Evolutionary conservation across 768 basidiomycete species (phyloP).

Genomic region (Phlegmacium glaucopus): DNA sequence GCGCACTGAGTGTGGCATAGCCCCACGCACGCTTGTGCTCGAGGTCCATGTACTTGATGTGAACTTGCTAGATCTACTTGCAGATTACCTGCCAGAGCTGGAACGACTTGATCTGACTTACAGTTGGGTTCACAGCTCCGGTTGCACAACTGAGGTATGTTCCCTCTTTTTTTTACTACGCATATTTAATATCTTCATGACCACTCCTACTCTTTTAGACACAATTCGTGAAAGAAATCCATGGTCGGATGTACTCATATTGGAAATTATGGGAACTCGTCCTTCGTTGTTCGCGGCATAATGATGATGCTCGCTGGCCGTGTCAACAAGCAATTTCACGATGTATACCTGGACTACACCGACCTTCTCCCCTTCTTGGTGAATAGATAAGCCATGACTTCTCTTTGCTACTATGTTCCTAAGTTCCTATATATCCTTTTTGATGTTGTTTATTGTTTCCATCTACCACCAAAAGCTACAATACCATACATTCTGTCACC

Average conservation of each 20-base stretch:
- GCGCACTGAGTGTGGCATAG: not conserved
- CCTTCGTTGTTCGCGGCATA: constrained; percentile 3
- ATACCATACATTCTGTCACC: too few relatives aligned
- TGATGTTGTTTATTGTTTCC: too few relatives aligned
- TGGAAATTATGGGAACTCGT: constrained; percentile 12
- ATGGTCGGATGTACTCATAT: not conserved
- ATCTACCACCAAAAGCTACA: too few relatives aligned
- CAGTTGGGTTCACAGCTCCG: constrained; percentile 11
- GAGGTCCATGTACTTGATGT: constrained; percentile 15
- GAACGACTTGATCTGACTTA: constrained; percentile 16
- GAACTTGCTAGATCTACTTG: constrained; percentile 10
- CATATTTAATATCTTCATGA: not conserved
- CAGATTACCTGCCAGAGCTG: constrained; percentile 11
- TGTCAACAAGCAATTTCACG: constrained; percentile 3
- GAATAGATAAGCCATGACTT: too few relatives aligned
- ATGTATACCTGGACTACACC: not conserved
- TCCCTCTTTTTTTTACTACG: not conserved
- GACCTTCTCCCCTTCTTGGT: too few relatives aligned
- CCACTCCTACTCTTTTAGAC: not conserved
- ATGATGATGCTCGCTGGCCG: constrained; percentile 5
- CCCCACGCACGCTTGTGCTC: constrained; percentile 11
- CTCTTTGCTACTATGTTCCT: too few relatives aligned
- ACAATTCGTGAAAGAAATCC: constrained; percentile 1
- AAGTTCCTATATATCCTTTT: too few relatives aligned
- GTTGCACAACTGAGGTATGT: constrained; percentile 9